Percentiles rank a stretch among this genome's conserved stretches.
phyloP scores from a whole-genome alignment of 805 yeast species.

The Yarrowia sp. region DNA sequence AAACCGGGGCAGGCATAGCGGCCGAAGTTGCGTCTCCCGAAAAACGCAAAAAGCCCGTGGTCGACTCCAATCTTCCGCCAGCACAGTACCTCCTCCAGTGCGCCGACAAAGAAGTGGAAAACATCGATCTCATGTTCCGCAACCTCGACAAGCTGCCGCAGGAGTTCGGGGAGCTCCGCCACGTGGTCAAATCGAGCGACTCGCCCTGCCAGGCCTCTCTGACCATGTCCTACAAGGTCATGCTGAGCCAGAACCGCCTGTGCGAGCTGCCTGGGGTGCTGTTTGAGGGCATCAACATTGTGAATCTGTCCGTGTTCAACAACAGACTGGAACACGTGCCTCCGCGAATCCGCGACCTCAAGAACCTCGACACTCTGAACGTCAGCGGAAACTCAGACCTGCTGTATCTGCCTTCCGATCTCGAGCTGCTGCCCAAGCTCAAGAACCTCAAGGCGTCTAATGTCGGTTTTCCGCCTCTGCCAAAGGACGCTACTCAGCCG shows the following conservation, averaged over 20 bases:
- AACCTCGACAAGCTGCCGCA: slow-evolving; percentile 38
- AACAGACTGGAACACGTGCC: slow-evolving; percentile 39
- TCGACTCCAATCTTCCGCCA: background rate
- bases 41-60: background rate
- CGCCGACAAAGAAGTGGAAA: slow-evolving; percentile 28
- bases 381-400: slow-evolving; percentile 39
- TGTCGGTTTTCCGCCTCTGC: slow-evolving; percentile 38
- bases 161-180: slow-evolving; percentile 39
- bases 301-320: slow-evolving; percentile 40
- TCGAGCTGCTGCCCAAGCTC: slow-evolving; percentile 36
- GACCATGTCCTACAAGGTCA: slow-evolving; percentile 36
- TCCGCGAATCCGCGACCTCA: slow-evolving; percentile 37
- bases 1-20: slow-evolving; percentile 16
- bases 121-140: slow-evolving; percentile 32
- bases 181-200: slow-evolving; percentile 32
- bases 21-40: background rate
- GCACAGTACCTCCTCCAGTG: background rate
- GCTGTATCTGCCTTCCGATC: slow-evolving; percentile 40
- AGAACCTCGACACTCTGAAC: slow-evolving; percentile 39
- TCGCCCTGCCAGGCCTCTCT: slow-evolving; percentile 30
- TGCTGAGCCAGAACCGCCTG: slow-evolving; percentile 37
- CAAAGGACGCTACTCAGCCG: slow-evolving; percentile 25
- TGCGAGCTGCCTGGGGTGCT: slow-evolving; percentile 35
- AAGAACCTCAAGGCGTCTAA: slow-evolving; percentile 39
- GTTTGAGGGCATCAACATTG: slow-evolving; percentile 39